These are phyloP conservation scores for Raffaelea arxii DNA, from an alignment of 2,329 filamentous ascomycete species.

Conservation along the genomic window DNA sequence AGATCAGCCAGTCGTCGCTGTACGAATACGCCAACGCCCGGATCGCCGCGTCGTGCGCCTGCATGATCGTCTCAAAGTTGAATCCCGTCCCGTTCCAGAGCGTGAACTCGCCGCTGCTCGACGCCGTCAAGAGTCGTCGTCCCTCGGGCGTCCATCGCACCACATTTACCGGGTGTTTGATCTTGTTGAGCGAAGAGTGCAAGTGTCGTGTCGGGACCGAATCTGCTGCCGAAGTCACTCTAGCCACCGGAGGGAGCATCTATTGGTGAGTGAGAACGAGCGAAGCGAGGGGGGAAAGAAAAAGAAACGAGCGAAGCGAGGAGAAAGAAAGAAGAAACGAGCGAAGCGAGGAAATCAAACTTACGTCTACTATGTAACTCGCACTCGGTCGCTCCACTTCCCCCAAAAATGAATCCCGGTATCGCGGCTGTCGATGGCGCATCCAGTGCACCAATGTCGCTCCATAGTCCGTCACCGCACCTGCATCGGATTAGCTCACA, in stretches of 20 bases:
- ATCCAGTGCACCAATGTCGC: slow-evolving; percentile 88
- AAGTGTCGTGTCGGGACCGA: slow-evolving; percentile 90
- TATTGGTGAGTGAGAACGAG: slow-evolving; percentile 23
- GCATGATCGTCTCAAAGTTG: slow-evolving; percentile 99
- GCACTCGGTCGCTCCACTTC: slow-evolving; percentile 77
- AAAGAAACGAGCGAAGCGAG: no score
- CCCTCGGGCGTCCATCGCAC: slow-evolving; percentile 97
- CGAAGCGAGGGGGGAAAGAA: background rate
- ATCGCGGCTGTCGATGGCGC: slow-evolving; percentile 68
- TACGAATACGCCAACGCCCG: slow-evolving; percentile 81
- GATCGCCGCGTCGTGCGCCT: slow-evolving; percentile 86
- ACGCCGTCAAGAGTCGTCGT: slow-evolving; percentile 80
- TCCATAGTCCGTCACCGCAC: slow-evolving; percentile 87
- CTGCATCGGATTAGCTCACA: no score
- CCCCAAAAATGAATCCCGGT: slow-evolving; percentile 59
- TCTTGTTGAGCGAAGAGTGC: slow-evolving; percentile 97
- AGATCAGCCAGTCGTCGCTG: slow-evolving; percentile 93
- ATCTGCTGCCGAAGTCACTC: slow-evolving; percentile 66
- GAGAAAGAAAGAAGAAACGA: no score
- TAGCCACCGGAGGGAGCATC: slow-evolving; percentile 80
- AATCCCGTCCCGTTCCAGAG: slow-evolving; percentile 98
- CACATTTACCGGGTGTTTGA: slow-evolving; percentile 94
- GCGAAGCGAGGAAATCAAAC: slow-evolving; percentile 19
- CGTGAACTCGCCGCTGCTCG: slow-evolving; percentile 95
- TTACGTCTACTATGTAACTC: slow-evolving; percentile 83